A percentile compares a stretch with the other conserved stretches of the same genome.
Conservation (phyloP, 805 yeast species). For the Isabelozyma gotoi region DNA sequence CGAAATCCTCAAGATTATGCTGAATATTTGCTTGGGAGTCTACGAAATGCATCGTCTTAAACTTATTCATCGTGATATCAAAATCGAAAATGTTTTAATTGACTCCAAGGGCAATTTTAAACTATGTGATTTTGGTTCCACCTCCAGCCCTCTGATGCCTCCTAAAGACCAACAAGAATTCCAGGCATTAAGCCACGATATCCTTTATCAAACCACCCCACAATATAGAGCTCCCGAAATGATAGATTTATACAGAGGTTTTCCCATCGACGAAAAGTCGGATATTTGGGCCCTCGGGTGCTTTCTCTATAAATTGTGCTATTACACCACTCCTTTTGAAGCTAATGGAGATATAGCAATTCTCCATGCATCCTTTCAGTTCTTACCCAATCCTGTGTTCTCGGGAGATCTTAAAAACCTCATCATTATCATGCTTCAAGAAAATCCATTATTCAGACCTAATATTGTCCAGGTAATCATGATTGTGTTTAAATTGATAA, state of each 20-base stretch:
- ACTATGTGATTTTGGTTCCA: constrained; percentile 82
- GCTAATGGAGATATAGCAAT: constrained; percentile 84
- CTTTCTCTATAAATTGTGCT: constrained; percentile 73
- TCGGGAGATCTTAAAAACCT: constrained; percentile 73
- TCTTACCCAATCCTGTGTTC: constrained; percentile 68
- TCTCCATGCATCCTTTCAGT: constrained; percentile 76
- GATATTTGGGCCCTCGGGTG: constrained; percentile 88
- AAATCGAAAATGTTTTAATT: constrained; percentile 76
- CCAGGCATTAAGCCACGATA: constrained; percentile 60
- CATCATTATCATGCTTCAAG: constrained; percentile 77
- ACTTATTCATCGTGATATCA: constrained; percentile 86
- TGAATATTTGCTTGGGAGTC: constrained; percentile 76
- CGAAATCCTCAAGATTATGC: constrained; percentile 81
- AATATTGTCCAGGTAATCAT: constrained; percentile 82
- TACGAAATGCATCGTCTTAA: constrained; percentile 81
- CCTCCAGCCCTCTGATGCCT: constrained; percentile 63
- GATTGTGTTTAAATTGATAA: constrained; percentile 53
- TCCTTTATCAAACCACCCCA: constrained; percentile 79
- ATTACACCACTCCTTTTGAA: constrained; percentile 92
- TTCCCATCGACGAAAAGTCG: constrained; percentile 76
- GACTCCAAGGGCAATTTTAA: constrained; percentile 60
- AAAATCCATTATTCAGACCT: constrained; percentile 80
- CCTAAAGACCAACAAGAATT: constrained; percentile 65
- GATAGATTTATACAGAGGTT: constrained; percentile 68
- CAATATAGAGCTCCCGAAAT: constrained; percentile 85